phyloP scores from a whole-genome alignment of 768 basidiomycete genomes.

The Suillus plorans region DNA sequence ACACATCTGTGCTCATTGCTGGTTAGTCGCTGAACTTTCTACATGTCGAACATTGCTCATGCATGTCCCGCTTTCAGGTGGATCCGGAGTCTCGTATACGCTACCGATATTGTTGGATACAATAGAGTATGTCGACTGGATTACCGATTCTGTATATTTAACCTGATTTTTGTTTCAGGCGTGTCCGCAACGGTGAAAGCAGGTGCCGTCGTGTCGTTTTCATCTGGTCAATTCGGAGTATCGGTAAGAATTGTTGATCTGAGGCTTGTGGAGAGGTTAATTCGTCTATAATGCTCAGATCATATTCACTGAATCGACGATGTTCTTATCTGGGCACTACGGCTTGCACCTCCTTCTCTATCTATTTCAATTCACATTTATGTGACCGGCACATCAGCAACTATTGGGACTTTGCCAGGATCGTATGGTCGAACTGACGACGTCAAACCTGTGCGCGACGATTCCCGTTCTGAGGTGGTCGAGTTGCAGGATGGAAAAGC shows the following conservation, averaged over 20 bases:
- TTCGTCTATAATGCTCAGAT: slow-evolving; percentile 8
- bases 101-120: slow-evolving; percentile 40
- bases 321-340: slow-evolving; percentile 30
- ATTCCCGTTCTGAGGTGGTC: slow-evolving; percentile 19
- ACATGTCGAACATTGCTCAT: not conserved
- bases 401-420: not conserved
- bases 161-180: slow-evolving; percentile 10
- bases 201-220: slow-evolving; percentile 38
- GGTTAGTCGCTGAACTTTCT: slow-evolving; percentile 27
- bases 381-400: slow-evolving; percentile 28
- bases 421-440: slow-evolving; percentile 11
- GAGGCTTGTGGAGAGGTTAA: not conserved
- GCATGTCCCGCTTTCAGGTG: slow-evolving; percentile 26
- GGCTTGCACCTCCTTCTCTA: slow-evolving; percentile 25
- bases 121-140: slow-evolving; percentile 32
- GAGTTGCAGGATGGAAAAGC: slow-evolving; percentile 7
- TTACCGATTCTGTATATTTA: not conserved
- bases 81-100: slow-evolving; percentile 46
- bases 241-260: slow-evolving; percentile 28
- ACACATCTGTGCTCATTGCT: slow-evolving; percentile 45
- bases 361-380: slow-evolving; percentile 36
- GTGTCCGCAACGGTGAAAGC: slow-evolving; percentile 16
- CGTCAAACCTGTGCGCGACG: slow-evolving; percentile 20
- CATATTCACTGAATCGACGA: slow-evolving; percentile 46
- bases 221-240: slow-evolving; percentile 46